Base-by-base conservation (phyloP, 352 stramenopile species). In the Globisporangium spinosum region DNA sequence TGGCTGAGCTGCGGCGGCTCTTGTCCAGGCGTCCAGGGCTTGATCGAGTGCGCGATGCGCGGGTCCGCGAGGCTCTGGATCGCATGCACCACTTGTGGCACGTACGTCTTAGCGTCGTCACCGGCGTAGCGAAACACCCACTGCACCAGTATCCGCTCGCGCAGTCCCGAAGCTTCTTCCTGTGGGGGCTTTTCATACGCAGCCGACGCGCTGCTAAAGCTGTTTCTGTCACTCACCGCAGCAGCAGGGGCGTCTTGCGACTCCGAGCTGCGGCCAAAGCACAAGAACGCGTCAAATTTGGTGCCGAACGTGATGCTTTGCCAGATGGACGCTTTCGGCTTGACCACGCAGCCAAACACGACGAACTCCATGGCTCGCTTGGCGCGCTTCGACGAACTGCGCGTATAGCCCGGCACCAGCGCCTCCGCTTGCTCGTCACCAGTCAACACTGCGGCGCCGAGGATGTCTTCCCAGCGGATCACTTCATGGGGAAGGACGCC, bases 11-110 rank as follows among this genome's bases (percentile, higher is more conserved):
- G 75, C 58, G 78, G 60, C 0, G 40, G 49, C 15, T 62, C 53
- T 43, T 43, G 54, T 15, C 17, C 71, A 17, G 38, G 2, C 3
- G 49, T 23, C 45, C 20, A n/a, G 32, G 34, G 38, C 47, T 76
- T 75, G 43, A 70, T 61, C 15, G 58, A 35, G 49, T 70, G 61
- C 43, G 71, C 58, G 4, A 72, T 70, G 17, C 79, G 75, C 22
- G 79, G 79, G 55, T 85, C 79, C 0, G 79, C 73, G 12, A 88
- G 49, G 65, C 74, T 77, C 64, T 75, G 71, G 63, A 88, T 87
- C 25, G 78, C 70, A 17, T 68, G 70, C 32, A 87, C 75, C 6
- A 77, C 66, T 40, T 64, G 72, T 35, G 68, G 62, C 17, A 79
- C 76, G 27, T 66, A 67, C 5, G 74, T 71, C 2, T 68, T 69